These are phyloP conservation scores for Eucalyptus curtisii DNA, from an alignment of 345 rosid species.

Conservation along the genomic window DNA sequence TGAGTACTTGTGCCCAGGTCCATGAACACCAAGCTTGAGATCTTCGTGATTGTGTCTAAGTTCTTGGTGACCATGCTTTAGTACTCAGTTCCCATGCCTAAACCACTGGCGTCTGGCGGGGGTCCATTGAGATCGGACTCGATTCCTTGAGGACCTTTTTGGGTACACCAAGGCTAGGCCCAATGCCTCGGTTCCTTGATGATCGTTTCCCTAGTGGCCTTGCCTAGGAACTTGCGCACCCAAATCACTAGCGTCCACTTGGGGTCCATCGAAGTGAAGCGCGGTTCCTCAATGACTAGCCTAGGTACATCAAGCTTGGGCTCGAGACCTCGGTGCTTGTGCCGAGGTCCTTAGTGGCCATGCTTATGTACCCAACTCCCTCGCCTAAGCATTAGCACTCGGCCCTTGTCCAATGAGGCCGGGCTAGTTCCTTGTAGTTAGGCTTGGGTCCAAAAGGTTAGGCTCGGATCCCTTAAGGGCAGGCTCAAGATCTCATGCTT, in stretches of 20 bases:
- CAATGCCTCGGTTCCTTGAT: neutral
- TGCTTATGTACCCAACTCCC: neutral
- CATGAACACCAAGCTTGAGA: neutral
- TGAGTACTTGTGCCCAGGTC: neutral
- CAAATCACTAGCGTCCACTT: neutral
- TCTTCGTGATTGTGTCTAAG: neutral
- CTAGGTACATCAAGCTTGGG: neutral
- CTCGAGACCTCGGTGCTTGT: neutral
- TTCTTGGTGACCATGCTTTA: neutral
- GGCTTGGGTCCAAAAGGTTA: neutral
- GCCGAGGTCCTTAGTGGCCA: neutral
- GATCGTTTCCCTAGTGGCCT: neutral
- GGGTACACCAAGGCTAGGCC: neutral
- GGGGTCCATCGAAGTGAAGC: neutral
- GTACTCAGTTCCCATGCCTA: neutral
- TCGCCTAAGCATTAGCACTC: neutral
- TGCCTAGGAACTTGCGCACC: neutral
- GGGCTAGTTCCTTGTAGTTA: neutral
- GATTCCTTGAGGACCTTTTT: neutral
- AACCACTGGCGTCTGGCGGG: neutral
- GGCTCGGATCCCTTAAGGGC: fast-evolving
- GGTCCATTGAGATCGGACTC: neutral
- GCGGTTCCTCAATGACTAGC: neutral
- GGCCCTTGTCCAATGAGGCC: neutral
- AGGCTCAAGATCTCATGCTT: neutral